Conservation (phyloP, 1,284 basidiomycete genomes). For the Rhizopogon hawkerae region DNA sequence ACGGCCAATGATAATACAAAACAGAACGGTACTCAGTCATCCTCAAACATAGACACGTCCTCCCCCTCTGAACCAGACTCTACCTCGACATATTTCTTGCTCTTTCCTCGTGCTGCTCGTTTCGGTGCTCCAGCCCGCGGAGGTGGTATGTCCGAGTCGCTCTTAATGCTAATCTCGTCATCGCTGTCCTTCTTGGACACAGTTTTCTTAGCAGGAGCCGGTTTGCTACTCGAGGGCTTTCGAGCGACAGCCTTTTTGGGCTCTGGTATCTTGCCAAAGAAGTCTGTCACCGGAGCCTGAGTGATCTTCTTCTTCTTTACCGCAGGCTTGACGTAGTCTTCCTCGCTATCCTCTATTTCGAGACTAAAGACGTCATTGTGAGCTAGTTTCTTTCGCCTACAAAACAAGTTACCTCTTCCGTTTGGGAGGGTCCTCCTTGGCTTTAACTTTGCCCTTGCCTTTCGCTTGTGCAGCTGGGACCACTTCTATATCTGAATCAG, state of each 20-base stretch:
- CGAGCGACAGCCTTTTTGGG: conserved; percentile 31
- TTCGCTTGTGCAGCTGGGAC: conserved; percentile 17
- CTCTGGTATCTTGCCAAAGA: conserved; percentile 46
- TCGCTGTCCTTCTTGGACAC: conserved; percentile 31
- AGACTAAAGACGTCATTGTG: conserved; percentile 21
- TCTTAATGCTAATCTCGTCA: conserved; percentile 20
- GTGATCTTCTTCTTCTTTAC: conserved; percentile 42
- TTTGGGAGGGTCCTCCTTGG: conserved; percentile 35
- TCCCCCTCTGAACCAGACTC: conserved; percentile 32
- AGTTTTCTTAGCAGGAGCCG: conserved; percentile 33
- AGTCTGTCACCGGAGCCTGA: conserved; percentile 47
- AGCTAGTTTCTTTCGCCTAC: conserved; percentile 1
- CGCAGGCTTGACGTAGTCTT: conserved; percentile 36
- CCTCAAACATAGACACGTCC: conserved; percentile 19
- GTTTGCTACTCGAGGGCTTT: conserved; percentile 47
- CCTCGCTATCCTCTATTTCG: conserved; percentile 36
- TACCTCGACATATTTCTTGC: conserved; percentile 49
- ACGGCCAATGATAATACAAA: neutral
- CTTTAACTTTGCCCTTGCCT: conserved; percentile 31
- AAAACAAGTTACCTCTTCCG: conserved; percentile 44
- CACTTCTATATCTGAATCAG: conserved; percentile 35
- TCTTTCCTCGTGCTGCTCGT: conserved; percentile 31
- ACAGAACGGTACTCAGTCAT: conserved; percentile 12
- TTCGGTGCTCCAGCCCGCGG: conserved; percentile 18
- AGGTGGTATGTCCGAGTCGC: conserved; percentile 11